Evolutionary conservation across 768 basidiomycete species (phyloP), one percentile per base, ranked within the genome.

Genomic region (Pulveroboletus sp.): DNA sequence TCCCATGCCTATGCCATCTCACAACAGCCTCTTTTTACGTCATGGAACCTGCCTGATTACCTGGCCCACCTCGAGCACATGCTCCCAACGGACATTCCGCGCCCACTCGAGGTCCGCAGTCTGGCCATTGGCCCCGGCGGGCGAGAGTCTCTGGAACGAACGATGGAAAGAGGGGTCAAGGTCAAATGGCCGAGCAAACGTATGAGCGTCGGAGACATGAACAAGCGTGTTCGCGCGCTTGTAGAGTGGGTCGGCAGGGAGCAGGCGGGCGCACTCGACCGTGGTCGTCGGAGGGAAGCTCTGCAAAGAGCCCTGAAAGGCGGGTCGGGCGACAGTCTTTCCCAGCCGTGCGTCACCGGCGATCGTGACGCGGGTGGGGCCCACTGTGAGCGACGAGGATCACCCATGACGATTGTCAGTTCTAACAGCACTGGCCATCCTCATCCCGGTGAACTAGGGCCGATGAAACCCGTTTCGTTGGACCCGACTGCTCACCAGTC

Each of bases 191-290:
- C 94, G 1, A 82, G 83, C 56, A 94, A 94, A 70, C 79, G 95
- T 43, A 94, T 85, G 81, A 97, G 94, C 57, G 86, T 95, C n/a
- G 87, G 85, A 17, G 95, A 97, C 66, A 95, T 98, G 92, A 90
- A 92, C 67, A 97, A 97, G 71, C 84, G 95, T 21, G 90, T 95
- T 20, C 77, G 90, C 31, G 81, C 86, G 36, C 76, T 98, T 40
- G 82, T 95, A 17, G 94, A 97, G 61, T 97, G 90, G 84, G 91
- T 97, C n/a, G 89, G 87, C 24, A 75, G 91, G 49, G 88, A 92
- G 62, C 89, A 92, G 67, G 88, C 85, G 8, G 81, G 75, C 55
- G 85, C 85, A 10, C 73, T 78, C 32, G 90, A 90, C 62, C 80
- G 90, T 36, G 75, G 75, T 24, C 76, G 87, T 56, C 72, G 89